Evolutionary conservation across 306 rosid genomes (phyloP), one percentile per base, ranked within the genome.

Genomic region (Castanospermum australe): DNA sequence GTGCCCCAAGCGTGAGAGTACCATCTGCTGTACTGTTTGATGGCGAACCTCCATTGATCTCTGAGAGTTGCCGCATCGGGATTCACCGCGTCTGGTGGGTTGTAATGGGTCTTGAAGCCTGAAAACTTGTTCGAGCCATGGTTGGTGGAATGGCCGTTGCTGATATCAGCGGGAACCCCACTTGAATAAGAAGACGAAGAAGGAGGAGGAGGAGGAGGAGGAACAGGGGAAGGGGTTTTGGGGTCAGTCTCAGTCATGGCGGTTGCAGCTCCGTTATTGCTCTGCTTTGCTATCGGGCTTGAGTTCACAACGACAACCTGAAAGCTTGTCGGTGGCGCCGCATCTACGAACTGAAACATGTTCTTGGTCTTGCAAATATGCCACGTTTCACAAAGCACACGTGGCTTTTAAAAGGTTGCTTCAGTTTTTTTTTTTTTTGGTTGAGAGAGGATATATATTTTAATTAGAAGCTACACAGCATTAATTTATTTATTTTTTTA

Each of bases 1-100:
- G 98, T 87, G 9, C 99, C 98, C 99, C 99, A 95, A 45, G 98
- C 99, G 51, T 88, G 97, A 41, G 96, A 84, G 84, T 95, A 95
- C 96, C 97, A 93, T 73, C 71, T 85, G 52, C 94, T 80, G 85
- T 93, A 95, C 77, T 95, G 91, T 63, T 74, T 86, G 6, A 83
- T 85, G 39, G 99, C 98, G 39, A 35, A 95, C 63, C 75, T 88
- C 99, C 98, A 92, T 75, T 95, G 98, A 80, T 93, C 98, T 47
- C 91, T 81, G 32, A 95, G 96, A n/a, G 98, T 95, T 6, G 87
- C 90, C 1, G 93, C 64, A 81, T 95, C 98, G 0, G 98, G 98
- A 59, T 82, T 92, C 71, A 61, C 32, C 1, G 81, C 21, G 35
- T 95, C 99, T 8, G 93, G 91, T 5, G 96, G 99, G 84, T 93